These are phyloP conservation scores for Lignosus rhinocerotis DNA, from an alignment of 1,284 basidiomycete species.

Conservation along the genomic window DNA sequence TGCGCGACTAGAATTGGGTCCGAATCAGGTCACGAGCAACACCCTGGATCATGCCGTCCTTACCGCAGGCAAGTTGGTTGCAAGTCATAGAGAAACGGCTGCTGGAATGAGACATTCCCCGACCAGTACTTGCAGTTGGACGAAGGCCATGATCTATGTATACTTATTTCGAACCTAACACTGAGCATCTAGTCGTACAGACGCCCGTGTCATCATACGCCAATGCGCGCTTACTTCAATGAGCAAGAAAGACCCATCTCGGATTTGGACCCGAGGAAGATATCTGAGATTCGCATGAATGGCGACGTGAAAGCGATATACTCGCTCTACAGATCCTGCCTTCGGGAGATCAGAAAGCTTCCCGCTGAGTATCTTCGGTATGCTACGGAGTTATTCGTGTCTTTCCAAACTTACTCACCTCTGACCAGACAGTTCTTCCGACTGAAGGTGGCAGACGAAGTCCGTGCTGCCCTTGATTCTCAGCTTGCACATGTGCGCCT, in stretches of 20 bases:
- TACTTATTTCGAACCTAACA: no score
- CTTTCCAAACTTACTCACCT: slow-evolving; percentile 18
- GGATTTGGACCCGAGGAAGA: neutral
- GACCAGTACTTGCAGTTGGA: no score
- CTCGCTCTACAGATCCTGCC: slow-evolving; percentile 53
- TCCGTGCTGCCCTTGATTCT: slow-evolving; percentile 36
- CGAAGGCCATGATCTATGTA: no score
- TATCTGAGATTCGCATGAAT: slow-evolving; percentile 11
- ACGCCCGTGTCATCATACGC: no score
- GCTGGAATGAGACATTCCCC: no score
- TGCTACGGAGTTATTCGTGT: slow-evolving; percentile 21
- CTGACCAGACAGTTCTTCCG: slow-evolving; percentile 61
- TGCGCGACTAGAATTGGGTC: neutral
- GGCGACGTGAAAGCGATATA: slow-evolving; percentile 25
- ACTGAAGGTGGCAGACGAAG: slow-evolving; percentile 59
- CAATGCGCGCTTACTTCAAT: neutral
- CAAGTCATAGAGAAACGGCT: no score
- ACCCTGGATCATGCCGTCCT: neutral
- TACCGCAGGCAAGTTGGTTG: neutral
- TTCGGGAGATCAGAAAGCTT: slow-evolving; percentile 52
- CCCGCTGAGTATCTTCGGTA: slow-evolving; percentile 65
- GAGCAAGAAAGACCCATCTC: no score
- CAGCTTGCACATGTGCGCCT: slow-evolving; percentile 31
- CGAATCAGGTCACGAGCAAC: neutral
- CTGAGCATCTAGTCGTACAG: no score